Base-by-base conservation (phyloP, 305 asterid species). In the Ilex paraguariensis region DNA sequence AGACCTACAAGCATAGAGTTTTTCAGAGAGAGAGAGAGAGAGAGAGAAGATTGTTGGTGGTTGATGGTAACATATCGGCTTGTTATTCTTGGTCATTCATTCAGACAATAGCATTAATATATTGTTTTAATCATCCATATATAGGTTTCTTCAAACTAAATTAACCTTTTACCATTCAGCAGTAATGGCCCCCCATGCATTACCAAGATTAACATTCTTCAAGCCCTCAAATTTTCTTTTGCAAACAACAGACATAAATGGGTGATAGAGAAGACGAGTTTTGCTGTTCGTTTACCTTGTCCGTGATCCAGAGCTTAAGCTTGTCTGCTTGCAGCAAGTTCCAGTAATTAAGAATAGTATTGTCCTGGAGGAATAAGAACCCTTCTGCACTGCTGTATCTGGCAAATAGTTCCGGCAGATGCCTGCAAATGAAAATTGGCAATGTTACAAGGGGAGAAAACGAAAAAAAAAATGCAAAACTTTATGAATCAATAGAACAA, bases 311-410 rank as follows among this genome's bases (percentile, higher is more conserved):
- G 71, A 94, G 88, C 81, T 84, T 85, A 16, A 85, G 73, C 81
- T 77, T 85, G 75, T 94, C 96, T 28, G 97, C 98, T 66, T 82
- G 93, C 62, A 88, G 74, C 79, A 94, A 75, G 81, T 86, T 91
- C 99, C 99, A 94, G 81, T 94, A 94, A 66, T 94, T 94, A 73
- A 94, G 97, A 71, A 94, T 68, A 15, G 98, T 94, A 65, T 94
- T 74, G 13, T 94, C 99, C 62, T 83, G 81, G 57, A 94, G 95
- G 83, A 88, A 90, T 61, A 94, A 54, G 77, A 94, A 94, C 66
- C 98, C 99, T 31, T 94, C 99, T 9, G 98, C 96, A 33, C 98
- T 88, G 52, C 80, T 61, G 77, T 88, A 94, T 64, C 91, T 73
- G 50, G 84, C 73, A 53, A 94, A 82, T 65, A 76, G 46, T 66